Evolutionary conservation across 495 filamentous ascomycete species (phyloP), one percentile per base, ranked within the genome.

Genomic region (Oidiodendron maius): DNA sequence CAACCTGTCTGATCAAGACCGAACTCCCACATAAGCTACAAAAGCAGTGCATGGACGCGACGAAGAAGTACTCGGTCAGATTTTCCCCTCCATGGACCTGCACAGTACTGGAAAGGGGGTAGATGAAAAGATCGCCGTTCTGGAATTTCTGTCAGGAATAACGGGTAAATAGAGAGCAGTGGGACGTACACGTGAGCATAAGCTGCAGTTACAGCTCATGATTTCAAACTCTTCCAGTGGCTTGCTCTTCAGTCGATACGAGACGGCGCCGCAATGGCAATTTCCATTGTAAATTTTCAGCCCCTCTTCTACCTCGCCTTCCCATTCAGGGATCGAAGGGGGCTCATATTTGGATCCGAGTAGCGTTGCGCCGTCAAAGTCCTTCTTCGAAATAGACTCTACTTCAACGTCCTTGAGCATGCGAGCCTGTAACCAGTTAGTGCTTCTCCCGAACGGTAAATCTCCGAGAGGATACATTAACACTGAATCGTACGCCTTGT

Each of bases 81-180:
- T 43, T 44, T 4, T 54, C 34, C 11, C 2, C 21, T 3, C 50
- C 50, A 3, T 18, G 17, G 1, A 58, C 15, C 13, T 18, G 4
- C 12, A 53, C 50, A 9, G n/a, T 10, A 15, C 45, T 23, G 18
- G 22, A 34, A 1, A 25, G 3, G 6, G 54, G 54, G 22, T 57
- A 57, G 32, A 57, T 52, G 13, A 9, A 57, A 36, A 53, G 37
- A 40, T 53, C 55, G 16, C 46, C 50, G 21, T 58, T 53, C 50
- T 58, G 40, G 11, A 13, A 10, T 13, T n/a, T 12, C 43, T 8
- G 20, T 22, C 6, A 37, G 39, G 37, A 13, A 4, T 34, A 28
- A 6, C 6, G 37, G 11, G n/a, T 37, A 6, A 18, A 37, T 26
- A 47, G 44, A 44, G 8, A 12, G 20, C 22, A 30, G 2, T 25